These are phyloP conservation scores for Hanseniaspora meyeri DNA, from an alignment of 805 yeast genomes.

Conservation along the genomic window DNA sequence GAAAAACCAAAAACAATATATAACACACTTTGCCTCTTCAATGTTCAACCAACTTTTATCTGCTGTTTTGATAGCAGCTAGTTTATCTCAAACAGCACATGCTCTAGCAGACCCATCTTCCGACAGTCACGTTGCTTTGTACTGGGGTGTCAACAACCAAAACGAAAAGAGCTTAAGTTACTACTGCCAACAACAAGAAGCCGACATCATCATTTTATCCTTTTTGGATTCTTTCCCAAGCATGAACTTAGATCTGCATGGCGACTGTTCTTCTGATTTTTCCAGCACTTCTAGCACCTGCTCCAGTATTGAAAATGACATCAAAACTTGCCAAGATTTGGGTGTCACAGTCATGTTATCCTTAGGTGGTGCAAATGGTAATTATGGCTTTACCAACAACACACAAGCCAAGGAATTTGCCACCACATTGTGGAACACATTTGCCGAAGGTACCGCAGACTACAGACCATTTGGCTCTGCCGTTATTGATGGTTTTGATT, in stretches of 20 bases:
- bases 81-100: background rate
- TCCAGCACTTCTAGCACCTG: conserved; percentile 36
- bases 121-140: conserved; percentile 54
- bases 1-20: background rate
- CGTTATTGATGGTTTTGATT: conserved; percentile 81
- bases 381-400: conserved; percentile 79
- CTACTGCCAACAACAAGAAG: conserved; percentile 24
- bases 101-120: conserved; percentile 27
- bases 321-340: conserved; percentile 57
- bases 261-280: conserved; percentile 32
- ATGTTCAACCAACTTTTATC: background rate
- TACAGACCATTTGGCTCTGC: conserved; percentile 63
- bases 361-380: conserved; percentile 59
- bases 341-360: conserved; percentile 73
- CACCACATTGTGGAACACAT: conserved; percentile 46
- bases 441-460: conserved; percentile 46
- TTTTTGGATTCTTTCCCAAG: conserved; percentile 55
- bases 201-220: conserved; percentile 57
- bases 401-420: conserved; percentile 60
- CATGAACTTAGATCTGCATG: conserved; percentile 45
- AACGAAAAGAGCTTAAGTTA: conserved; percentile 31
- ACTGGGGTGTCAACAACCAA: conserved; percentile 88
- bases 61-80: background rate
- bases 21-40: background rate
- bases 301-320: conserved; percentile 51